Evolutionary conservation across 371 early-diverging fungal species (phyloP), one percentile per base, ranked within the genome.

Genomic region (Conidiobolus coronatus): DNA sequence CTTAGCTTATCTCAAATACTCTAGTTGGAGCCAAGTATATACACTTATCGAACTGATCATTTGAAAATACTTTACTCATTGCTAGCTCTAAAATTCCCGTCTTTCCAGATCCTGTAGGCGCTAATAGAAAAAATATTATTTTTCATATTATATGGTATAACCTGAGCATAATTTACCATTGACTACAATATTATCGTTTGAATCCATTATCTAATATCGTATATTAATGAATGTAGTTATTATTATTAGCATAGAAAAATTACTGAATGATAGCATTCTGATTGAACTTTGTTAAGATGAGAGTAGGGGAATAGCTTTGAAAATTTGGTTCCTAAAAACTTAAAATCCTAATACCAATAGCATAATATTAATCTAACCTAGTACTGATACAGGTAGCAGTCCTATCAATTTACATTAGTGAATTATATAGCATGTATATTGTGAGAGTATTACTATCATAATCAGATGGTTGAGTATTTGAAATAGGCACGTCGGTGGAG

Each of bases 21-120:
- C 82, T 85, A 43, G 81, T 86, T 1, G 92, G 88, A 0, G 82
- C 86, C 55, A 91, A 69, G 53, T 91, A 91, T 7, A 86, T 65
- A 11, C 76, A 60, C 52, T 77, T 77, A 3, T 58, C 51, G 6
- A 50, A 33, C 35, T 23, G 5, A 14, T 35, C 6, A 2, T 14
- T 15, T 12, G 13, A 18, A 17, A 35, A 35, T 17, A 15, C 46
- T 22, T 37, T 45, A 20, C 33, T 0, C 6, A 86, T 76, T 1
- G 79, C 73, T 13, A 86, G 45, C 46, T 84, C 74, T 56, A 81
- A 66, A 19, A 86, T 45, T 20, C 62, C 73, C 1, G 86, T 85
- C 53, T 90, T 87, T 24, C 88, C 91, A 14, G 81, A 69, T 1
- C 91, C 86, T 8, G 88, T 87, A 1, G 91, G 91, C 11, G 91